Percentiles rank a stretch among this genome's conserved stretches.
Conservation (phyloP, 2,329 filamentous ascomycete species). For the Tolypocladium capitatum region DNA sequence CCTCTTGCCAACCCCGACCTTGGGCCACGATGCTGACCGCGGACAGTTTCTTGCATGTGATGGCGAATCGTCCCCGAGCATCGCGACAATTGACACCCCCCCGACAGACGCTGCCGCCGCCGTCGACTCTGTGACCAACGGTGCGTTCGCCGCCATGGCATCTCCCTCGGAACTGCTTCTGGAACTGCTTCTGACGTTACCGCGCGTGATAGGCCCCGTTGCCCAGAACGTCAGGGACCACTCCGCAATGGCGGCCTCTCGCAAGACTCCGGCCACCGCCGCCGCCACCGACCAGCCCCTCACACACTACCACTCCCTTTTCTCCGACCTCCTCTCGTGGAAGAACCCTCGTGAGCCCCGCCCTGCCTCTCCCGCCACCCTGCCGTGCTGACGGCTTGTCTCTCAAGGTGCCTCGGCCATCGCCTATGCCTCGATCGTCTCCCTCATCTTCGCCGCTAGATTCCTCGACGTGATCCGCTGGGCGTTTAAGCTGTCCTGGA, state of each 20-base stretch:
- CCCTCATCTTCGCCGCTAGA: constrained; percentile 47
- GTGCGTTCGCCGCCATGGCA: constrained; percentile 14
- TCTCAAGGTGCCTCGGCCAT: constrained; percentile 47
- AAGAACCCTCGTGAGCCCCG: constrained; percentile 46
- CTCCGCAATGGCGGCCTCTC: constrained; percentile 40
- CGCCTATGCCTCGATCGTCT: constrained; percentile 44
- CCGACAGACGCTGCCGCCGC: constrained; percentile 34
- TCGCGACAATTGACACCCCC: constrained; percentile 17
- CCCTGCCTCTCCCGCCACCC: not conserved
- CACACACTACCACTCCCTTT: constrained; percentile 60
- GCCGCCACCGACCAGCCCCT: constrained; percentile 49
- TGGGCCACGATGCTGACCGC: constrained; percentile 6
- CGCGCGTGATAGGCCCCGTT: constrained; percentile 34
- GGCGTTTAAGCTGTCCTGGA: constrained; percentile 51
- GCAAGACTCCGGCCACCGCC: constrained; percentile 37
- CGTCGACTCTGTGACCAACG: constrained; percentile 33
- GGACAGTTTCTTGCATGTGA: constrained; percentile 7
- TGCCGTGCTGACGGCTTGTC: constrained; percentile 5
- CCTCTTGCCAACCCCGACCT: not conserved
- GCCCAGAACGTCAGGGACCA: constrained; percentile 46
- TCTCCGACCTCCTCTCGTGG: constrained; percentile 56
- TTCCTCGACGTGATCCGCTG: constrained; percentile 56
- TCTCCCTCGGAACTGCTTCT: constrained; percentile 1
- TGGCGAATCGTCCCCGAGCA: not conserved
- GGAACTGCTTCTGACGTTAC: not conserved